phyloP scores from a whole-genome alignment of 768 basidiomycete genomes.

The Lenzites betulinus region DNA sequence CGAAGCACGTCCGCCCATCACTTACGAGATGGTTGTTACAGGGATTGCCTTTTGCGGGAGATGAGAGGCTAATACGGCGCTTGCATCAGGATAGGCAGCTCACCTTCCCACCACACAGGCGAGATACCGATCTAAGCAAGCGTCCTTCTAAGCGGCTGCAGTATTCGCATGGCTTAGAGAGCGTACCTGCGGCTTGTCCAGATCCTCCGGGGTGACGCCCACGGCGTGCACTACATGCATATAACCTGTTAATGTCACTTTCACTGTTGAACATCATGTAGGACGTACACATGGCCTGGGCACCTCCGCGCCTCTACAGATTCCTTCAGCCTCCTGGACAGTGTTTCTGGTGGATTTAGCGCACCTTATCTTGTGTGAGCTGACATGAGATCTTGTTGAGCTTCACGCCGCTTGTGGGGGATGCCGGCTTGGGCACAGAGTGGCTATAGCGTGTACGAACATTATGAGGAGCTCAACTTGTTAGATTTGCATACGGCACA shows the following conservation, averaged over 20 bases:
- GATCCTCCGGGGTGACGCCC: constrained; percentile 75
- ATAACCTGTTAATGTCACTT: background rate
- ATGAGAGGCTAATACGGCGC: constrained; percentile 14
- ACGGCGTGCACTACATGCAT: constrained; percentile 67
- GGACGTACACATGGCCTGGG: constrained; percentile 81
- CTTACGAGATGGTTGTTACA: constrained; percentile 82
- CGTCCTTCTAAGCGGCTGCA: background rate
- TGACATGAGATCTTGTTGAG: constrained; percentile 77
- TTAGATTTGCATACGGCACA: constrained; percentile 2
- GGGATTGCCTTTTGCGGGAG: constrained; percentile 61
- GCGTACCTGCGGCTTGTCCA: constrained; percentile 78
- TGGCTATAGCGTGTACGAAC: constrained; percentile 39
- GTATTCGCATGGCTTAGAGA: background rate
- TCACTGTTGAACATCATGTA: background rate
- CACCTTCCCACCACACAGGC: constrained; percentile 92
- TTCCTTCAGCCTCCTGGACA: background rate
- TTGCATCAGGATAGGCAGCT: constrained; percentile 9
- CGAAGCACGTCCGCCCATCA: background rate
- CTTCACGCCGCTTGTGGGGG: constrained; percentile 39
- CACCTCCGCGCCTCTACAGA: constrained; percentile 61
- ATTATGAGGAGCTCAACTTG: constrained; percentile 23
- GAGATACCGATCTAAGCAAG: constrained; percentile 76
- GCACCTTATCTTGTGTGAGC: constrained; percentile 77
- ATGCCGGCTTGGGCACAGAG: constrained; percentile 40
- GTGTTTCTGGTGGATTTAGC: constrained; percentile 1